These are phyloP conservation scores for Trypanosoma vivax DNA, from an alignment of 208 protist genomes.

Conservation along the genomic window DNA sequence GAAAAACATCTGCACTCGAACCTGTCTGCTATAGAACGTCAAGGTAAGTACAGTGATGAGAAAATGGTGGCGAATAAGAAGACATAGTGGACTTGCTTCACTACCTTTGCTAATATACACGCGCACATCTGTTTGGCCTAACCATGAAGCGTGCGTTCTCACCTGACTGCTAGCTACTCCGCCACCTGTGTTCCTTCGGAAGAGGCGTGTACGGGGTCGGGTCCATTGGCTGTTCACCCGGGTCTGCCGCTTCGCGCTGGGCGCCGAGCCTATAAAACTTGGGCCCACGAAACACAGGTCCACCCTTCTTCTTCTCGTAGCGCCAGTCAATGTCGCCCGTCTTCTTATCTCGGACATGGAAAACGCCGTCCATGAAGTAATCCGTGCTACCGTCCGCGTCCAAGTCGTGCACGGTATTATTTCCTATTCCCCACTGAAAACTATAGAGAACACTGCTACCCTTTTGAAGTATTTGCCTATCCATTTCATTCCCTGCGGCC, in stretches of 20 bases:
- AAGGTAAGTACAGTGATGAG: too few relatives aligned
- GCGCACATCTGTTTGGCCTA: background rate
- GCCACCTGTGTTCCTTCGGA: conserved; percentile 22
- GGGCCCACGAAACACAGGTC: conserved; percentile 63
- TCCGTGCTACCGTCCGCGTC: conserved; percentile 69
- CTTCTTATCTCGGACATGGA: conserved; percentile 68
- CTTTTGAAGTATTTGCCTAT: conserved; percentile 56
- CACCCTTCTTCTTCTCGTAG: conserved; percentile 72
- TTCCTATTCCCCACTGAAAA: conserved; percentile 62
- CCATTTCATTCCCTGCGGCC: conserved; percentile 65
- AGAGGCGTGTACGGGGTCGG: conserved; percentile 16
- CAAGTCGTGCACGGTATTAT: conserved; percentile 51
- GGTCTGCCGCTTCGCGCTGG: conserved; percentile 42
- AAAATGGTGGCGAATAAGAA: too few relatives aligned
- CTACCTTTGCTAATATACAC: too few relatives aligned
- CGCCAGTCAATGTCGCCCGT: conserved; percentile 86
- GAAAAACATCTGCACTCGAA: too few relatives aligned
- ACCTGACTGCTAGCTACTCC: conserved; percentile 24
- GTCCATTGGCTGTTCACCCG: conserved; percentile 46
- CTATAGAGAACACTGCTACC: conserved; percentile 14
- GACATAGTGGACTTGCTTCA: too few relatives aligned
- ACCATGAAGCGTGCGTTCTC: background rate
- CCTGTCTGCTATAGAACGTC: too few relatives aligned
- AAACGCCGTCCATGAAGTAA: conserved; percentile 55
- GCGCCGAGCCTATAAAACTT: conserved; percentile 67